A percentile compares a stretch with the other conserved stretches of the same genome.
Conservation (phyloP, 1,284 basidiomycete genomes). For the Lentinula novae-zelandiae region DNA sequence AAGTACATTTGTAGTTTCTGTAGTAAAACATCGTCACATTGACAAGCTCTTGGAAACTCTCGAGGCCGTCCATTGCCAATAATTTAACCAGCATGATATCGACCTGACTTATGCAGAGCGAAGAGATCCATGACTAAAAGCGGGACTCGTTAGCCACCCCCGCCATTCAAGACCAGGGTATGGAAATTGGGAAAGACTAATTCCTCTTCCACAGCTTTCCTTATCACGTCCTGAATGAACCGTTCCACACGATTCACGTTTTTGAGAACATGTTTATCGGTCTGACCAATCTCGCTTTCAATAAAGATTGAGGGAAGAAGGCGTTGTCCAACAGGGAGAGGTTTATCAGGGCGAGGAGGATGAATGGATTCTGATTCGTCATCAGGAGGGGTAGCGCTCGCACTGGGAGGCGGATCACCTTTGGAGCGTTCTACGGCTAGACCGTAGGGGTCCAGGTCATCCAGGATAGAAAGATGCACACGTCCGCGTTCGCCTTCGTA, state of each 20-base stretch:
- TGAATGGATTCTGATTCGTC: not conserved
- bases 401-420: constrained; percentile 25
- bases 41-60: too few species aligned
- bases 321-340: constrained; percentile 75
- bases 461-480: constrained; percentile 85
- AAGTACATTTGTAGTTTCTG: too few species aligned
- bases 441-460: constrained; percentile 80
- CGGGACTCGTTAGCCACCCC: not conserved
- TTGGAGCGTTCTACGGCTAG: constrained; percentile 53
- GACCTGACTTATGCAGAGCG: too few species aligned
- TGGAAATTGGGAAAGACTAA: constrained; percentile 94
- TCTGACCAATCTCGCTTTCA: constrained; percentile 95
- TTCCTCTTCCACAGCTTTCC: constrained; percentile 93
- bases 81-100: too few species aligned
- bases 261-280: constrained; percentile 93
- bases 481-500: constrained; percentile 80
- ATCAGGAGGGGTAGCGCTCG: not conserved
- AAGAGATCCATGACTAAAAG: not conserved
- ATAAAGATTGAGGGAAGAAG: constrained; percentile 91
- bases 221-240: constrained; percentile 92
- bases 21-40: too few species aligned
- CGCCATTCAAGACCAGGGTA: constrained; percentile 65
- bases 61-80: too few species aligned
- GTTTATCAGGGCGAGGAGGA: constrained; percentile 45
- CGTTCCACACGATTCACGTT: constrained; percentile 96